Percentiles rank a stretch among this genome's conserved stretches.
phyloP scores from a whole-genome alignment of 2,329 filamentous ascomycete species.

The Furcasterigmium sp. region DNA sequence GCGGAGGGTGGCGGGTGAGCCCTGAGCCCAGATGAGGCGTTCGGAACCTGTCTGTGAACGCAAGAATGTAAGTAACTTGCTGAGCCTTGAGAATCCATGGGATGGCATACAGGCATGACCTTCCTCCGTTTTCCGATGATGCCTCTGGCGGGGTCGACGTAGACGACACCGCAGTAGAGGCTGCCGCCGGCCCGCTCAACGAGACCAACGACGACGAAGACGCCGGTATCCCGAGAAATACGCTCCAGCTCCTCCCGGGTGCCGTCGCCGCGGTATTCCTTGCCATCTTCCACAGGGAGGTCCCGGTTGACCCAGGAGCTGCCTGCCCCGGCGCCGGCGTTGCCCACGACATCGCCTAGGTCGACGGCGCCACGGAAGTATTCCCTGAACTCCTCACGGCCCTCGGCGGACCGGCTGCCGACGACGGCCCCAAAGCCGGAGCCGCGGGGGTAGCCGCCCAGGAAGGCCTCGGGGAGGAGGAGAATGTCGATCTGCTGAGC shows the following conservation, averaged over 20 bases:
- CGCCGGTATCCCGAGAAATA: conserved; percentile 69
- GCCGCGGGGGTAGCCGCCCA: conserved; percentile 86
- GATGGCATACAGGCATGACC: conserved; percentile 70
- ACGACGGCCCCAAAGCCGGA: conserved; percentile 71
- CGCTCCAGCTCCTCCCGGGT: conserved; percentile 75
- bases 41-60: conserved; percentile 71
- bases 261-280: conserved; percentile 38
- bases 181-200: conserved; percentile 79
- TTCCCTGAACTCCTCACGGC: conserved; percentile 74
- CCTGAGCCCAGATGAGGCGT: conserved; percentile 84
- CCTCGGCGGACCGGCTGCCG: conserved; percentile 61
- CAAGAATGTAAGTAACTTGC: conserved; percentile 3
- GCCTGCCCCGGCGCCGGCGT: conserved; percentile 58
- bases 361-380: conserved; percentile 81
- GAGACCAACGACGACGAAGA: conserved; percentile 75
- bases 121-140: conserved; percentile 82
- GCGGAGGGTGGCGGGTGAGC: conserved; percentile 69
- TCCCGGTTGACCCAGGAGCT: conserved; percentile 64
- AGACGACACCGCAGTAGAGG: conserved; percentile 77
- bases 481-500: conserved; percentile 56
- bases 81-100: background rate
- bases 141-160: conserved; percentile 70
- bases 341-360: conserved; percentile 68
- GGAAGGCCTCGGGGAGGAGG: conserved; percentile 86
- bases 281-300: conserved; percentile 33